Conservation (phyloP, 2,329 filamentous ascomycete species). For the Aspergillus proliferans region DNA sequence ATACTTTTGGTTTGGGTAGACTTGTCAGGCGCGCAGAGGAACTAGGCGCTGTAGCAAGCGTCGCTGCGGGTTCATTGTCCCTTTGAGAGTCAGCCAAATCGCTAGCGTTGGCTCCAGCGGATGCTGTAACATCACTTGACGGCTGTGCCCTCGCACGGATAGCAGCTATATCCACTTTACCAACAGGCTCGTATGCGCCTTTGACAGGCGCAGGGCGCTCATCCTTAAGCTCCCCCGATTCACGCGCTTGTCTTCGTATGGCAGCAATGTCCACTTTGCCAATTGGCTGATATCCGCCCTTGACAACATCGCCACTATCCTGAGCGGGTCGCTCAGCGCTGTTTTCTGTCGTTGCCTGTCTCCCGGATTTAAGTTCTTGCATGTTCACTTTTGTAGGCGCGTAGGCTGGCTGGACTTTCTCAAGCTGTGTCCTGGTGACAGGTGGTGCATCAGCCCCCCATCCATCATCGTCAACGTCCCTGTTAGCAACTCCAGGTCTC, state of each 20-base stretch:
- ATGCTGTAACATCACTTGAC: conserved; percentile 32
- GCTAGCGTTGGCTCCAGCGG: conserved; percentile 36
- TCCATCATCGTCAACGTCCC: conserved; percentile 70
- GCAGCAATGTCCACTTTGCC: conserved; percentile 97
- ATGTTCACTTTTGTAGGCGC: conserved; percentile 95
- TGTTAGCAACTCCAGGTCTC: conserved; percentile 44
- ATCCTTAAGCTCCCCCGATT: conserved; percentile 53
- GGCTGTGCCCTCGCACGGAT: conserved; percentile 80
- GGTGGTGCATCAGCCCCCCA: conserved; percentile 95
- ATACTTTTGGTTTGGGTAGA: conserved; percentile 89
- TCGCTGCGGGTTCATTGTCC: conserved; percentile 21
- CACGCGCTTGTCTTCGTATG: conserved; percentile 67
- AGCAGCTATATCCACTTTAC: conserved; percentile 94
- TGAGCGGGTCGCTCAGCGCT: conserved; percentile 41
- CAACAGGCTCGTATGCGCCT: conserved; percentile 87
- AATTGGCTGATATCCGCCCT: conserved; percentile 82
- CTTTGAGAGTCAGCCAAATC: conserved; percentile 39
- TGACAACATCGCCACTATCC: conserved; percentile 60
- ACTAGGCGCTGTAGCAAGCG: conserved; percentile 60
- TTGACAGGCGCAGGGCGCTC: conserved; percentile 81
- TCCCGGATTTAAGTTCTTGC: conserved; percentile 71
- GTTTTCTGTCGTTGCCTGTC: conserved; percentile 52
- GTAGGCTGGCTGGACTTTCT: conserved; percentile 90
- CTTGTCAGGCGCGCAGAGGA: conserved; percentile 72
- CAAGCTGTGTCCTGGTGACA: conserved; percentile 75